Conservation (phyloP, 768 basidiomycete genomes). For the Leccinum obscurum region DNA sequence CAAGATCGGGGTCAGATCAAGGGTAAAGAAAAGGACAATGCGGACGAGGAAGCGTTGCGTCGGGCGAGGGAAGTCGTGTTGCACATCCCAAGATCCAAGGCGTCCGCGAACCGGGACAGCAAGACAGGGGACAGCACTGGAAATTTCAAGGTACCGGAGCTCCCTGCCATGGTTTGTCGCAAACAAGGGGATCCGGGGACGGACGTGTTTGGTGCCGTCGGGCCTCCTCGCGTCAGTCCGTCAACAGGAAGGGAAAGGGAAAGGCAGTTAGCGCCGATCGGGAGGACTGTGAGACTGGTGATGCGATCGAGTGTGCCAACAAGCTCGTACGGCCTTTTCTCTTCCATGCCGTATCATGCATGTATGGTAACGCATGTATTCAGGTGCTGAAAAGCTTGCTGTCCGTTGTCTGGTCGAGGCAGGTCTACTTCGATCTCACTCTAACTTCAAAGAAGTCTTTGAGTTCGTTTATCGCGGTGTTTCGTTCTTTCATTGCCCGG, state of each 20-base stretch:
- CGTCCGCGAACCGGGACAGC: slow-evolving; percentile 3
- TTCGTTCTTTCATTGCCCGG: background rate
- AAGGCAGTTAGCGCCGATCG: slow-evolving; percentile 33
- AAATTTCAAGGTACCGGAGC: slow-evolving; percentile 49
- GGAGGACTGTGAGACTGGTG: slow-evolving; percentile 12
- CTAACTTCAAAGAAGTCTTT: slow-evolving; percentile 42
- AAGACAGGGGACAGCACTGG: slow-evolving; percentile 7
- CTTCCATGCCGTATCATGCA: background rate
- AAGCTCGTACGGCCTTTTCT: slow-evolving; percentile 50
- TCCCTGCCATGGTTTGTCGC: slow-evolving; percentile 35
- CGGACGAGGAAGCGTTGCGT: slow-evolving; percentile 33
- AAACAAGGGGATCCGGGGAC: slow-evolving; percentile 24
- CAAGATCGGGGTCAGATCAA: slow-evolving; percentile 8
- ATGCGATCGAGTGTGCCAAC: slow-evolving; percentile 54
- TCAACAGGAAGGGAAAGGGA: slow-evolving; percentile 40
- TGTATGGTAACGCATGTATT: background rate
- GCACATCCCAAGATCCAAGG: slow-evolving; percentile 34
- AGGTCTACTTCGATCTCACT: slow-evolving; percentile 37
- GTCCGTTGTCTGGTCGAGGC: slow-evolving; percentile 32
- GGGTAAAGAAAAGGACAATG: slow-evolving; percentile 16
- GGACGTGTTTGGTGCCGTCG: slow-evolving; percentile 33
- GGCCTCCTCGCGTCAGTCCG: slow-evolving; percentile 11
- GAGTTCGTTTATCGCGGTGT: slow-evolving; percentile 42
- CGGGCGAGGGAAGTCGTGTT: slow-evolving; percentile 41
- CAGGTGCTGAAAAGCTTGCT: slow-evolving; percentile 42